Conservation (phyloP, 352 stramenopile genomes). For the Nothophytophthora sp. region DNA sequence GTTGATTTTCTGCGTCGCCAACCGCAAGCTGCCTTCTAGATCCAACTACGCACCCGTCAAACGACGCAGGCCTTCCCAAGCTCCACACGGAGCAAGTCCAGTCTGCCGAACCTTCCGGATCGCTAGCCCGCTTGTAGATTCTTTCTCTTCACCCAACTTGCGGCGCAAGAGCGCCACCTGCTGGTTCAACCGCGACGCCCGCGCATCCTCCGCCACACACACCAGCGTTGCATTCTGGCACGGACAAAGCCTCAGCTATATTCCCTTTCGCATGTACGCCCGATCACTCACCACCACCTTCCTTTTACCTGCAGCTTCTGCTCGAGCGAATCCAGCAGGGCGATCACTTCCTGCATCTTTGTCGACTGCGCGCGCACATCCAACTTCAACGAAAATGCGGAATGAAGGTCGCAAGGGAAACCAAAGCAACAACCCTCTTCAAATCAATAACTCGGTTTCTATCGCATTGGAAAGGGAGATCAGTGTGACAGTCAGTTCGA, state of each 20-base stretch:
- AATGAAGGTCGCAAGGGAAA: too few species aligned
- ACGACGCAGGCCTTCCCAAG: too few species aligned
- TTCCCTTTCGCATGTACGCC: neutral
- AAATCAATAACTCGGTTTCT: constrained; percentile 12
- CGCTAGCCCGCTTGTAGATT: neutral
- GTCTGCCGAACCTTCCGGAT: neutral
- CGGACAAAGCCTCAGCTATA: too few species aligned
- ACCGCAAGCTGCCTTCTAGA: neutral
- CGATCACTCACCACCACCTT: too few species aligned
- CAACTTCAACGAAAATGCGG: constrained; percentile 25
- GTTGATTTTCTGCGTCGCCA: neutral
- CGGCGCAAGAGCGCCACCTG: constrained; percentile 13
- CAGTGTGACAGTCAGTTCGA: constrained; percentile 8
- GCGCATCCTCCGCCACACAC: constrained; percentile 9
- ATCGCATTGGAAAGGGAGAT: constrained; percentile 1
- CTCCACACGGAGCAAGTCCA: neutral
- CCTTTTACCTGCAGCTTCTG: constrained; percentile 32
- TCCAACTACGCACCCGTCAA: too few species aligned
- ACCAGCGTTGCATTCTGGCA: constrained; percentile 9
- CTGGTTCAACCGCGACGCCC: neutral
- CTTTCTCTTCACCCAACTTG: constrained; percentile 2
- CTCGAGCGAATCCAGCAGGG: constrained; percentile 30
- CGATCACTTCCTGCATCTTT: constrained; percentile 29
- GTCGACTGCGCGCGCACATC: neutral
- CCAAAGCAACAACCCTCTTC: too few species aligned